phyloP scores from a whole-genome alignment of 202 grass and related monocot genomes.

The Panicum hallii region DNA sequence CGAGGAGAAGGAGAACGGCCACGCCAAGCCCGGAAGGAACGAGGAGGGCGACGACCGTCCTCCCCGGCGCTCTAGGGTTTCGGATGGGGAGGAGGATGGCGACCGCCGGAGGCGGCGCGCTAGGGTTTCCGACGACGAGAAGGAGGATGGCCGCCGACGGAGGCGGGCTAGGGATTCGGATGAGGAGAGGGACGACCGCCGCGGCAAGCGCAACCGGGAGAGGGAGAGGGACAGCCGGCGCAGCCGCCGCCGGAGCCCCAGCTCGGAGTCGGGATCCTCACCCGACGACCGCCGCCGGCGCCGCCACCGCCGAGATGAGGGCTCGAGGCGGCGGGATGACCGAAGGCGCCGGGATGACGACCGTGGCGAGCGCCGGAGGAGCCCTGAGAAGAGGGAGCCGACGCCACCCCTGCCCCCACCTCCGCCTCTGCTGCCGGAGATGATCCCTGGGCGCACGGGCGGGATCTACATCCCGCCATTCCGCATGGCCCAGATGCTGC shows the following conservation, averaged over 20 bases:
- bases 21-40: neutral
- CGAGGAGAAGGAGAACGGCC: neutral
- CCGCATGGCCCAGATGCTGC: slow-evolving; percentile 93
- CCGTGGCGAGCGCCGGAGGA: slow-evolving; percentile 31
- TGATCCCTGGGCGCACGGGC: slow-evolving; percentile 70
- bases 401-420: slow-evolving; percentile 48
- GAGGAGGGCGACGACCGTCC: neutral
- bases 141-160: slow-evolving; percentile 1
- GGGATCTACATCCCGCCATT: slow-evolving; percentile 93
- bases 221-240: slow-evolving; percentile 26
- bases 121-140: slow-evolving; percentile 52
- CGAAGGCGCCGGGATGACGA: slow-evolving; percentile 8
- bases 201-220: slow-evolving; percentile 37
- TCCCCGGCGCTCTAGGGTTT: slow-evolving; percentile 12
- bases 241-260: slow-evolving; percentile 41
- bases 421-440: slow-evolving; percentile 57
- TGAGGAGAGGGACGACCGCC: slow-evolving; percentile 35
- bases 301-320: slow-evolving; percentile 35
- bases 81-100: slow-evolving; percentile 17
- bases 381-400: slow-evolving; percentile 47
- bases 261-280: slow-evolving; percentile 37
- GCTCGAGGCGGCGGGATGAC: slow-evolving; percentile 33
- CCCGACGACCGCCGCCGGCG: slow-evolving; percentile 12
- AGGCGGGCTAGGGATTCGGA: slow-evolving; percentile 32
- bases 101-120: slow-evolving; percentile 20